phyloP scores from a whole-genome alignment of 2,329 filamentous ascomycete species.

The Ophiosphaerella herpotricha region DNA sequence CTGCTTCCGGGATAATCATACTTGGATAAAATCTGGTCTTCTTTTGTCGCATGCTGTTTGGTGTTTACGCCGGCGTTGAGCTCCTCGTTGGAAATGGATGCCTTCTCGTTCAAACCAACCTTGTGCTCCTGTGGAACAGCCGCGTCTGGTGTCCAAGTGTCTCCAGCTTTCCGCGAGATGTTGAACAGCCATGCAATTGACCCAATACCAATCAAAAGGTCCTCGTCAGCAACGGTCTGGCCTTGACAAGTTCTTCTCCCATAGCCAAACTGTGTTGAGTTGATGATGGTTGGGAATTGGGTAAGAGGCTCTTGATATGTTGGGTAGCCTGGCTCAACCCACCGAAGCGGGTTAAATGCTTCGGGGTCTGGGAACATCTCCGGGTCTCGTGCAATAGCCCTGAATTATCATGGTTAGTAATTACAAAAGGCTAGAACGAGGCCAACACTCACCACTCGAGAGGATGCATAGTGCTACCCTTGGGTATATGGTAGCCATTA shows the following conservation, averaged over 20 bases:
- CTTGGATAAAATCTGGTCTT: slow-evolving; percentile 31
- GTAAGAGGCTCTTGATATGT: slow-evolving; percentile 58
- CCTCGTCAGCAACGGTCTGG: slow-evolving; percentile 48
- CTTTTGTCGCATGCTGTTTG: slow-evolving; percentile 20
- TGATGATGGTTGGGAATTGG: slow-evolving; percentile 58
- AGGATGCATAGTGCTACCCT: slow-evolving; percentile 54
- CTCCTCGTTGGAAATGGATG: slow-evolving; percentile 44
- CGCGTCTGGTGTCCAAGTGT: slow-evolving; percentile 6
- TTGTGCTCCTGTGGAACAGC: slow-evolving; percentile 18
- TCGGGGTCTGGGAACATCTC: slow-evolving; percentile 70
- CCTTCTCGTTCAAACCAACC: slow-evolving; percentile 38
- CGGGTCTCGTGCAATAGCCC: slow-evolving; percentile 59
- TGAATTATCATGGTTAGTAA: slow-evolving; percentile 25
- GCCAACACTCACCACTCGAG: slow-evolving; percentile 47
- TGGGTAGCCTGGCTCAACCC: slow-evolving; percentile 64
- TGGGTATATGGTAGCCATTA: slow-evolving; percentile 61
- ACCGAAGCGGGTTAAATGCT: slow-evolving; percentile 59
- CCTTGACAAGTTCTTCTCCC: slow-evolving; percentile 56
- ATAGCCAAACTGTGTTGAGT: slow-evolving; percentile 60
- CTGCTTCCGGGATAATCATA: slow-evolving; percentile 32
- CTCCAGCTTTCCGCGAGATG: slow-evolving; percentile 32
- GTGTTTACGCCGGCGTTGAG: slow-evolving; percentile 36
- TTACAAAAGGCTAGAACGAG: neutral
- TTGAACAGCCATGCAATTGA: slow-evolving; percentile 54
- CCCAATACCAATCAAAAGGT: slow-evolving; percentile 50